These are phyloP conservation scores for Spencermartinsiella europaea DNA, from an alignment of 805 yeast species.

Conservation along the genomic window DNA sequence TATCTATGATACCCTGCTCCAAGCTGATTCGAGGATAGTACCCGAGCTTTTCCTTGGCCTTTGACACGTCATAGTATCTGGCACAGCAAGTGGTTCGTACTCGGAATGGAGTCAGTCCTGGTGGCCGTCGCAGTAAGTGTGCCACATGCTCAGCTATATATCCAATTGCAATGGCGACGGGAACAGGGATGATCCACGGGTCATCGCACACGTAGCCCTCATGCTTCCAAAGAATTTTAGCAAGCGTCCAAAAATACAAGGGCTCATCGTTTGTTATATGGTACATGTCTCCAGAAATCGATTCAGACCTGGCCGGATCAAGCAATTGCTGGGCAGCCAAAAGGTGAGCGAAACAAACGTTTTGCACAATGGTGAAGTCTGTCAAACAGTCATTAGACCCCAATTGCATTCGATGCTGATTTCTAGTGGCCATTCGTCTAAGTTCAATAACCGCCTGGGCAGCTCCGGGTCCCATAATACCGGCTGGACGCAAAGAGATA, in stretches of 20 bases:
- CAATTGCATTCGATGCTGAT: slow-evolving; percentile 87
- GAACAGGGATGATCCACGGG: slow-evolving; percentile 63
- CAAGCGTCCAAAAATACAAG: slow-evolving; percentile 93
- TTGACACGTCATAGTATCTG: slow-evolving; percentile 86
- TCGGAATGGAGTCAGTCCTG: slow-evolving; percentile 94
- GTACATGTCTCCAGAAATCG: slow-evolving; percentile 79
- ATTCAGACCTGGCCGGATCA: slow-evolving; percentile 34
- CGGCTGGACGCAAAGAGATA: slow-evolving; percentile 91
- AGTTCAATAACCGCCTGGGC: slow-evolving; percentile 93
- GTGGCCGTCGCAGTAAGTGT: slow-evolving; percentile 69
- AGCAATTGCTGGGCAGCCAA: slow-evolving; percentile 78
- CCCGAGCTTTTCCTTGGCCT: slow-evolving; percentile 73
- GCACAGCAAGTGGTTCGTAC: slow-evolving; percentile 88
- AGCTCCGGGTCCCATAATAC: slow-evolving; percentile 98
- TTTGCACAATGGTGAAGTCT: slow-evolving; percentile 98
- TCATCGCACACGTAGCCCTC: slow-evolving; percentile 77
- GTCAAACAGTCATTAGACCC: slow-evolving; percentile 92
- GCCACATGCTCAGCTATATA: slow-evolving; percentile 73
- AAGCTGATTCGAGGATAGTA: slow-evolving; percentile 75
- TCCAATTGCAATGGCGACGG: slow-evolving; percentile 77
- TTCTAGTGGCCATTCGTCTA: slow-evolving; percentile 71
- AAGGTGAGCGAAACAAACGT: slow-evolving; percentile 95
- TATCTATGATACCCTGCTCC: slow-evolving; percentile 72
- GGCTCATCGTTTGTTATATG: slow-evolving; percentile 94
- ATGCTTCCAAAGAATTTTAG: slow-evolving; percentile 95